These are phyloP conservation scores for Ustilago trichophora DNA, from an alignment of 1,284 basidiomycete species.

Conservation along the genomic window DNA sequence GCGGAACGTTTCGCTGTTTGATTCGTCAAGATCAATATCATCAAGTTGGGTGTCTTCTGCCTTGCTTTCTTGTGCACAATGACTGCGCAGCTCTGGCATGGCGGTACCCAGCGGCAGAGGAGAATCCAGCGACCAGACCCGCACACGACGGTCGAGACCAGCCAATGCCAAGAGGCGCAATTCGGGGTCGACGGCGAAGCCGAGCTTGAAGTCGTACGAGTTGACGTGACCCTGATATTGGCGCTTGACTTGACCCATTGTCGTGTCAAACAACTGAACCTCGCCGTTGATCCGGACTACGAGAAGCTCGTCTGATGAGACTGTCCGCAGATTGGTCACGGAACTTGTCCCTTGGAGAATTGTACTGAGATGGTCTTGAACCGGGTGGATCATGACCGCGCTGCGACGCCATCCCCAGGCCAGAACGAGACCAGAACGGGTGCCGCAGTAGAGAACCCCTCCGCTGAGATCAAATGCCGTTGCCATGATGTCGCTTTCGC, in stretches of 20 bases:
- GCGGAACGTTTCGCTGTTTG: background rate
- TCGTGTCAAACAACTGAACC: constrained; percentile 13
- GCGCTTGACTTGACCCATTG: background rate
- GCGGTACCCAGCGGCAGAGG: constrained; percentile 17
- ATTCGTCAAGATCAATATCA: too few relatives aligned
- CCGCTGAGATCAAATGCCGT: constrained; percentile 1
- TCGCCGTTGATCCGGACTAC: constrained; percentile 23
- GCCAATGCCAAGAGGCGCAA: constrained; percentile 24
- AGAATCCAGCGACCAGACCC: constrained; percentile 33
- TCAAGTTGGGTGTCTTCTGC: too few relatives aligned
- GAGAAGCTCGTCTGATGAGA: constrained; percentile 7
- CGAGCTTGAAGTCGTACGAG: constrained; percentile 24
- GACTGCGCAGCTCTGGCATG: too few relatives aligned
- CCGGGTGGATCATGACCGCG: background rate
- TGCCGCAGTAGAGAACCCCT: constrained; percentile 11
- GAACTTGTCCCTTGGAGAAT: constrained; percentile 6
- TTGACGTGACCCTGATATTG: constrained; percentile 31
- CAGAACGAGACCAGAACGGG: constrained; percentile 14
- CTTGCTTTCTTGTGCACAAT: too few relatives aligned
- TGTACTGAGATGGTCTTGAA: background rate
- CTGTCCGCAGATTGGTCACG: constrained; percentile 15
- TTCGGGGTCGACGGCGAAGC: constrained; percentile 11
- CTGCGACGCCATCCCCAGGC: background rate
- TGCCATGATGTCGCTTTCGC: constrained; percentile 21
- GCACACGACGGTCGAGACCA: constrained; percentile 22